Evolutionary conservation across 495 filamentous ascomycete genomes (phyloP).

Genomic region (Lasiosphaeria miniovina): DNA sequence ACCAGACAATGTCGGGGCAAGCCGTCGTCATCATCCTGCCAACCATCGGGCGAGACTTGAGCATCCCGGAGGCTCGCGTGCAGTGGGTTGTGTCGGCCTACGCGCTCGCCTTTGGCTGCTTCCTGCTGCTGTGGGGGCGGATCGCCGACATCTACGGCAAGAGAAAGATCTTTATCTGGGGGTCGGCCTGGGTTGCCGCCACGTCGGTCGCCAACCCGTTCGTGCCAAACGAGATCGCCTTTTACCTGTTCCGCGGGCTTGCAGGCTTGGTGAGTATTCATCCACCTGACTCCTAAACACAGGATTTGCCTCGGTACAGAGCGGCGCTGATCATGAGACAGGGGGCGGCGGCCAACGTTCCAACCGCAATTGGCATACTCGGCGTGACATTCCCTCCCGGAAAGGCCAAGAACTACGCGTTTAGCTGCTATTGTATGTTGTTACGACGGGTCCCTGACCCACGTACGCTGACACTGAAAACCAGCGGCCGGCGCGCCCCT

Average conservation of each 20-base stretch:
- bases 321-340: conserved; percentile 24
- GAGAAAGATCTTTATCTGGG: conserved; percentile 62
- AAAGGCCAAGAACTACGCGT: conserved; percentile 63
- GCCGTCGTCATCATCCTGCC: conserved; percentile 61
- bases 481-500: conserved; percentile 56
- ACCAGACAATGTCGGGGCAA: conserved; percentile 56
- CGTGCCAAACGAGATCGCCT: conserved; percentile 59
- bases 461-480: background rate
- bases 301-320: background rate
- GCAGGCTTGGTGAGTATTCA: conserved; percentile 59
- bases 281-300: conserved; percentile 12
- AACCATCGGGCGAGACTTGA: conserved; percentile 51
- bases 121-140: conserved; percentile 70
- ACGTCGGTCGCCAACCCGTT: conserved; percentile 65
- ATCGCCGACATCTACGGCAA: conserved; percentile 74
- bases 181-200: conserved; percentile 61
- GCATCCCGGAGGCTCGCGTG: conserved; percentile 52
- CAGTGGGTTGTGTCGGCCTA: conserved; percentile 66
- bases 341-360: conserved; percentile 64
- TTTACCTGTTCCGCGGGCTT: conserved; percentile 69
- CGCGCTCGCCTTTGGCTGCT: conserved; percentile 63
- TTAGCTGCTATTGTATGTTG: conserved; percentile 44
- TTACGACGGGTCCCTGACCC: background rate
- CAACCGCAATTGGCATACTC: conserved; percentile 62
- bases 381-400: conserved; percentile 59